Percentiles rank a stretch among this genome's conserved stretches.
Conservation (phyloP, 768 basidiomycete species). For the Suillus clintonianus region DNA sequence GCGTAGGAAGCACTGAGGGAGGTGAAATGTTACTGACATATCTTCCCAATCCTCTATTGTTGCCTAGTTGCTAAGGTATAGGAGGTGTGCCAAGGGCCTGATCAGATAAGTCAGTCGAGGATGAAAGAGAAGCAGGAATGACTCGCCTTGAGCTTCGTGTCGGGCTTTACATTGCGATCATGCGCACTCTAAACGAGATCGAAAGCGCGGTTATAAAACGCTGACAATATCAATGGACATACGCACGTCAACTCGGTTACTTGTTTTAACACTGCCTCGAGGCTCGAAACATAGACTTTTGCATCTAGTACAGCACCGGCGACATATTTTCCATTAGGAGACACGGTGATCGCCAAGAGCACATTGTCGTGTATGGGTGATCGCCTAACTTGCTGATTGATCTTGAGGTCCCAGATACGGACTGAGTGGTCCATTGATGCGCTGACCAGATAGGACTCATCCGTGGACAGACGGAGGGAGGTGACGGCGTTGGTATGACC, state of each 20-base stretch:
- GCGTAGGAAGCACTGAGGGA: background rate
- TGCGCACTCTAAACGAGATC: too few species aligned
- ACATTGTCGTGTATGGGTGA: conserved; percentile 70
- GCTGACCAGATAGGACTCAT: background rate
- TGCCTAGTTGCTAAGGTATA: background rate
- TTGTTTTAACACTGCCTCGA: conserved; percentile 34
- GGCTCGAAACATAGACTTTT: conserved; percentile 84
- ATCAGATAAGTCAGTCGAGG: background rate
- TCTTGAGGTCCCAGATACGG: background rate
- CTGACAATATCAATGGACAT: background rate
- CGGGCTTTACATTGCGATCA: background rate
- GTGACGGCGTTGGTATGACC: background rate
- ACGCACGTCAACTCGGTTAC: background rate
- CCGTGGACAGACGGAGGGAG: background rate
- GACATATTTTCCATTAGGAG: conserved; percentile 80
- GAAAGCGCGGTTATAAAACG: background rate
- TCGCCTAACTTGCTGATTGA: background rate
- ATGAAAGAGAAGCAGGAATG: background rate
- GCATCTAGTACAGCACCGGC: conserved; percentile 87
- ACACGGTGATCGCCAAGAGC: conserved; percentile 80
- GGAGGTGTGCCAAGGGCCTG: background rate
- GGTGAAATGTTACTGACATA: background rate
- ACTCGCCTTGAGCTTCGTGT: background rate
- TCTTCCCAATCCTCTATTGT: background rate
- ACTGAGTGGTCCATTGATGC: background rate